Evolutionary conservation across 257 asterid genomes (phyloP).

Genomic region (Mitragyna speciosa): DNA sequence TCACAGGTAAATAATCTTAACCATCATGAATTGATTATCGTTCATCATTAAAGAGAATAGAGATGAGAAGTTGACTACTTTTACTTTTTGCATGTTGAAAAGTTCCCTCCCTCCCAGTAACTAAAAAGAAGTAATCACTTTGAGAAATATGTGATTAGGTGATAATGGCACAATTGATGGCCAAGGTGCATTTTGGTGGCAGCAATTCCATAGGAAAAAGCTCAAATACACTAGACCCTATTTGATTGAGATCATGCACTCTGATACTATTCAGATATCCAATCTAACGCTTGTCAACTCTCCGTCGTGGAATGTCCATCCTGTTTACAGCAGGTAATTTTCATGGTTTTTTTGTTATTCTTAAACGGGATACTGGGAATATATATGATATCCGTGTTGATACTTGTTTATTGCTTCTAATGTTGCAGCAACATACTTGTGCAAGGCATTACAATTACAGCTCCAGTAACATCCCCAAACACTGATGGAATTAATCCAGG

Average conservation of each 20-base stretch:
- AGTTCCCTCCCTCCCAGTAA: not conserved
- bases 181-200: conserved; percentile 85
- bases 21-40: not conserved
- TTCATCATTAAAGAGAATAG: not conserved
- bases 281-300: conserved; percentile 67
- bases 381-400: not conserved
- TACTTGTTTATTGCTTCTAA: not conserved
- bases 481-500: conserved; percentile 96
- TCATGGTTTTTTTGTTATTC: not conserved
- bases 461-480: conserved; percentile 88
- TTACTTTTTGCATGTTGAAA: not conserved
- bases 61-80: not conserved
- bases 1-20: conserved; percentile 47
- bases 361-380: not conserved
- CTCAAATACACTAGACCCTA: conserved; percentile 81
- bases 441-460: conserved; percentile 76
- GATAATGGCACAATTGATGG: conserved; percentile 87
- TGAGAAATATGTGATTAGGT: conserved; percentile 36
- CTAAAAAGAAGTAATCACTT: not conserved
- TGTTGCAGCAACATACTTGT: conserved; percentile 64
- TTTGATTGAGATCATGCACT: conserved; percentile 78
- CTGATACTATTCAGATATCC: conserved; percentile 70
- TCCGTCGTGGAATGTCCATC: conserved; percentile 91
- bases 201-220: conserved; percentile 69
- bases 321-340: conserved; percentile 79